These are phyloP conservation scores for Penicillium goetzii DNA, from an alignment of 495 filamentous ascomycete species.

Conservation along the genomic window DNA sequence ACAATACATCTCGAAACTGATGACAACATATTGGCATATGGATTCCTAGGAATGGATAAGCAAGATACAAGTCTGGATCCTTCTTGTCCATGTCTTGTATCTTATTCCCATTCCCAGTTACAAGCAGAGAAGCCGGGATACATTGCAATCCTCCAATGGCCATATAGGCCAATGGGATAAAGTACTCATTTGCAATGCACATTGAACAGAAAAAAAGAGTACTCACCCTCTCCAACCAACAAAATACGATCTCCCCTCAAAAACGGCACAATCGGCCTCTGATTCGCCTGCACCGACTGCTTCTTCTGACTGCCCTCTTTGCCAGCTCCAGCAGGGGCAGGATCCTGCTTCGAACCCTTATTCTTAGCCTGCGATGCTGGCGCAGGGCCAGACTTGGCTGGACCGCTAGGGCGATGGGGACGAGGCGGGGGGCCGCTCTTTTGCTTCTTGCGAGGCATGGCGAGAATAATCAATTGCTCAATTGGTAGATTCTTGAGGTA, in stretches of 20 bases:
- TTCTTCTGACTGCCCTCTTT: conserved; percentile 22
- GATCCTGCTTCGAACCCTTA: conserved; percentile 6
- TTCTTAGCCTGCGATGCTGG: conserved; percentile 12
- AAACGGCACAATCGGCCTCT: conserved; percentile 74
- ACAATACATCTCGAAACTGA: background rate
- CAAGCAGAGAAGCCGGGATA: background rate
- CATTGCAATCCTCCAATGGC: background rate
- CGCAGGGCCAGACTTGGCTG: conserved; percentile 10
- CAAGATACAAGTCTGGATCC: background rate
- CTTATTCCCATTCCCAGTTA: background rate
- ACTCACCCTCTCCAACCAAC: conserved; percentile 80
- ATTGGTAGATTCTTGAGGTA: background rate
- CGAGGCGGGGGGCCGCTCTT: conserved; percentile 19
- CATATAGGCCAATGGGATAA: background rate
- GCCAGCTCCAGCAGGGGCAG: background rate
- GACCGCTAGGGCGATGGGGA: conserved; percentile 13
- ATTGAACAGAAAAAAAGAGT: conserved; percentile 14
- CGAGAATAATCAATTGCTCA: background rate
- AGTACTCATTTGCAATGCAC: background rate
- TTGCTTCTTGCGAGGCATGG: conserved; percentile 32
- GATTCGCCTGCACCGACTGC: conserved; percentile 32
- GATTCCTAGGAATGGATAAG: background rate
- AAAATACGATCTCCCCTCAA: conserved; percentile 70
- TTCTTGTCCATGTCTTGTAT: background rate
- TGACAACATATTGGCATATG: background rate